Conservation (phyloP, 257 asterid genomes). For the Scutellaria baicalensis region DNA sequence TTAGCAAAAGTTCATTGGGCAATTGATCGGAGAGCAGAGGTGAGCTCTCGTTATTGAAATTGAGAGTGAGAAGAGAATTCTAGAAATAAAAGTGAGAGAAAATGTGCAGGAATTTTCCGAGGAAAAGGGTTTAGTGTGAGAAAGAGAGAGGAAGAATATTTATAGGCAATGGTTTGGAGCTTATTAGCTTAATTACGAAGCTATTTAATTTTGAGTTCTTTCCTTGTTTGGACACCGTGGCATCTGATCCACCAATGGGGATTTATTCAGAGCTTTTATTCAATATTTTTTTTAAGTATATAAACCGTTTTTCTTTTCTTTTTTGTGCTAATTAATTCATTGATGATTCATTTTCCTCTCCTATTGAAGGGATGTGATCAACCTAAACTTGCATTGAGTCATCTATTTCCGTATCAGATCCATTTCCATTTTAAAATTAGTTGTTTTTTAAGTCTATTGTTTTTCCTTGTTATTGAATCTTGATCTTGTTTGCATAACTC, state of each 20-base stretch:
- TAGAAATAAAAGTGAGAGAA: neutral
- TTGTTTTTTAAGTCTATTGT: no score
- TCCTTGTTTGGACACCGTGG: neutral
- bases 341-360: no score
- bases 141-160: neutral
- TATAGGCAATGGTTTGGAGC: neutral
- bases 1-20: constrained; percentile 37
- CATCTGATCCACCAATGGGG: neutral
- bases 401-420: no score
- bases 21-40: constrained; percentile 29
- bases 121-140: constrained; percentile 21
- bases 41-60: constrained; percentile 24
- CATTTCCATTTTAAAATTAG: no score
- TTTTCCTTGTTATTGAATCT: no score
- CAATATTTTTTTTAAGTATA: no score
- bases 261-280: no score
- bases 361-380: no score
- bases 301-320: neutral
- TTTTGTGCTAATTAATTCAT: no score
- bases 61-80: constrained; percentile 2
- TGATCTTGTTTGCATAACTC: no score
- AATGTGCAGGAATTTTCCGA: neutral
- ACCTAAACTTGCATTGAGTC: no score
- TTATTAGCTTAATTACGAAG: constrained; percentile 28
- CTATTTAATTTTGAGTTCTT: constrained; percentile 7